Percentiles rank a stretch among this genome's conserved stretches.
These are phyloP conservation scores for Venustampulla echinocandica DNA, from an alignment of 495 filamentous ascomycete genomes.

Conservation along the genomic window DNA sequence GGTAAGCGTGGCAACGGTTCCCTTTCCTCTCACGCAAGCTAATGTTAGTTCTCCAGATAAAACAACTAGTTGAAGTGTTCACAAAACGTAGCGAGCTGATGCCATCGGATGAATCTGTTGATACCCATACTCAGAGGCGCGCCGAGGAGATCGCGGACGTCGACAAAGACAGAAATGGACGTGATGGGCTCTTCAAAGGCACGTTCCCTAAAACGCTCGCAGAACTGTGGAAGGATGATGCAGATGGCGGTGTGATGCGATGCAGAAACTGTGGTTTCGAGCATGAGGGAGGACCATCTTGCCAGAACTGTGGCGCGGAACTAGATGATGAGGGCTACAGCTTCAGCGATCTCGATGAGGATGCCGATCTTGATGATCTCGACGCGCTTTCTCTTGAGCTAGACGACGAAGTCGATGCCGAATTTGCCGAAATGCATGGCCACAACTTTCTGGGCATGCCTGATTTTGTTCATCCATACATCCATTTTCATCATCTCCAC, in stretches of 20 bases:
- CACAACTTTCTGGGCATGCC: background rate
- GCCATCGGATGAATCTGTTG: constrained; percentile 53
- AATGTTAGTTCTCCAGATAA: constrained; percentile 39
- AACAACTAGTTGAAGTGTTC: constrained; percentile 57
- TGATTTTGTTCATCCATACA: constrained; percentile 2
- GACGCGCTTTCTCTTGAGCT: constrained; percentile 12
- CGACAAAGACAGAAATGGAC: constrained; percentile 40
- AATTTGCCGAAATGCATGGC: background rate
- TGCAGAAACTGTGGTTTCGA: constrained; percentile 39
- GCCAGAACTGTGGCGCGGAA: constrained; percentile 11
- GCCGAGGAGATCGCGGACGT: constrained; percentile 48
- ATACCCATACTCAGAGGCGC: constrained; percentile 49
- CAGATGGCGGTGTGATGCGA: constrained; percentile 53
- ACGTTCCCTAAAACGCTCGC: constrained; percentile 32
- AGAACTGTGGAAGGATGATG: constrained; percentile 40
- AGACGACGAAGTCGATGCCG: constrained; percentile 4
- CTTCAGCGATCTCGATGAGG: constrained; percentile 2
- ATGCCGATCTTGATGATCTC: constrained; percentile 12
- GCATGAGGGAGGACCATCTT: constrained; percentile 18
- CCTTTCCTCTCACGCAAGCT: constrained; percentile 7
- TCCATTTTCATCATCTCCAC: constrained; percentile 13
- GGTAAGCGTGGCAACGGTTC: constrained; percentile 32
- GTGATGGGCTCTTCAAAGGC: constrained; percentile 59
- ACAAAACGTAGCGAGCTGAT: constrained; percentile 52
- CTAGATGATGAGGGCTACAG: constrained; percentile 11